Conservation (phyloP, 768 basidiomycete genomes). For the Gymnopilus junonius region DNA sequence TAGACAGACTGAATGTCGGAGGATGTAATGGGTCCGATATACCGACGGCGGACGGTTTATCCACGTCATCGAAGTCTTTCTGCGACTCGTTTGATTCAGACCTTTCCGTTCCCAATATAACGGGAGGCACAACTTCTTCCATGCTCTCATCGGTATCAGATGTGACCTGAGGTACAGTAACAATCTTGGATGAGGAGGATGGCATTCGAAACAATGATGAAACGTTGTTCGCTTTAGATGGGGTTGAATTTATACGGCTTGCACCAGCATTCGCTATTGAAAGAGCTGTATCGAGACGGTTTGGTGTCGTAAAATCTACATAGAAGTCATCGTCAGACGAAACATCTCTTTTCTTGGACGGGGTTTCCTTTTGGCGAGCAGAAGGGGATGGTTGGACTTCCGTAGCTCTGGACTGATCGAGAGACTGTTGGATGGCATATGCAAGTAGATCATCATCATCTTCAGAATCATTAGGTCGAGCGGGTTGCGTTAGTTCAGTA, state of each 20-base stretch:
- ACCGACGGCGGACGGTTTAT: background rate
- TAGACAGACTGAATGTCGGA: background rate
- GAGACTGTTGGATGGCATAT: conserved; percentile 26
- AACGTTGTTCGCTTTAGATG: conserved; percentile 5
- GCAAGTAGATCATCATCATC: conserved; percentile 29
- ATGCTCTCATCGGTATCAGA: conserved; percentile 37
- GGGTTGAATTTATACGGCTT: conserved; percentile 25
- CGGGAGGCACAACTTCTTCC: conserved; percentile 31
- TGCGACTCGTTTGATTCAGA: background rate
- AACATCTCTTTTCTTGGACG: conserved; percentile 1
- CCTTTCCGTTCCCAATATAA: background rate
- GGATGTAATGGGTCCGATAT: background rate
- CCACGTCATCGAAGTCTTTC: background rate
- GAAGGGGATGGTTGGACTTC: background rate
- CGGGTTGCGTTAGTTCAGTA: background rate
- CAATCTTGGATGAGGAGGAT: conserved; percentile 10
- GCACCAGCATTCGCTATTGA: conserved; percentile 66
- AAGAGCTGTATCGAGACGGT: conserved; percentile 67
- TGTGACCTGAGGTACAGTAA: conserved; percentile 2
- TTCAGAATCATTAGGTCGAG: conserved; percentile 24
- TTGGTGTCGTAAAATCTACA: conserved; percentile 40
- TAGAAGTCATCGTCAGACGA: conserved; percentile 49
- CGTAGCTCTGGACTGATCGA: conserved; percentile 17
- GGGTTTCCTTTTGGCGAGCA: background rate
- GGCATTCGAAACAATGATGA: conserved; percentile 34